Evolutionary conservation across 169 alveolate genomes (phyloP), one percentile per base, ranked within the genome.

Genomic region (Babesia sp.): DNA sequence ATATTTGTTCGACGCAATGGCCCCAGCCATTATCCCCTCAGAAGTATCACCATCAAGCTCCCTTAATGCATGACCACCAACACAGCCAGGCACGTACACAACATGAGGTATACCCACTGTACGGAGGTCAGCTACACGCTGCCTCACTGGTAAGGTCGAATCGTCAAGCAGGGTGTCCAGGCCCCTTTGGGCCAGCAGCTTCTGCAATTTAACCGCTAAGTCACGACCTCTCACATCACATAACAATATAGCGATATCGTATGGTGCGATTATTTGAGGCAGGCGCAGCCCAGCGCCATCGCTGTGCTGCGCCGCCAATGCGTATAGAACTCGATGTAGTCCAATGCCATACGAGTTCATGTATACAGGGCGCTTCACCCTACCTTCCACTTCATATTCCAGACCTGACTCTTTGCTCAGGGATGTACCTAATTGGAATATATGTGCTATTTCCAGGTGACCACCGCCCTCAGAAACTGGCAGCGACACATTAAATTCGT

Each of bases 331-430:
- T 9, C 89, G 71, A 14, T 71, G 54, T 22, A 81, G 26, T 4
- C 89, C 89, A 14, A 81, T 81, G 3, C 89, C 89, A n/a, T 81
- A 81, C n/a, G 85, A 71, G 29, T 72, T 72, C 67, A 81, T 51
- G 58, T 72, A 50, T 26, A 72, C 66, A 34, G 74, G 70, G 18
- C 63, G 33, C 81, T 24, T 28, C 46, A 14, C 20, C 34, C 89
- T 26, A 36, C 66, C 80, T 1, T 34, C 57, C 3, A 24, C 54
- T 68, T 79, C 87, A 60, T 42, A 71, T 29, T 28, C 18, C 60
- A 79, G 24, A 24, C 59, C 83, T 16, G 71, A 44, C 48, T 55
- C 60, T 8, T 37, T 33, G 20, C 77, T 34, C 29, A 67, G 22
- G 20, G 59, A 31, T 0, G 78, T 67, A 22, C 86, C 85, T 28